Percentiles rank a stretch among this genome's conserved stretches.
These are phyloP conservation scores for Tilletia caries DNA, from an alignment of 1,284 basidiomycete species.

Conservation along the genomic window DNA sequence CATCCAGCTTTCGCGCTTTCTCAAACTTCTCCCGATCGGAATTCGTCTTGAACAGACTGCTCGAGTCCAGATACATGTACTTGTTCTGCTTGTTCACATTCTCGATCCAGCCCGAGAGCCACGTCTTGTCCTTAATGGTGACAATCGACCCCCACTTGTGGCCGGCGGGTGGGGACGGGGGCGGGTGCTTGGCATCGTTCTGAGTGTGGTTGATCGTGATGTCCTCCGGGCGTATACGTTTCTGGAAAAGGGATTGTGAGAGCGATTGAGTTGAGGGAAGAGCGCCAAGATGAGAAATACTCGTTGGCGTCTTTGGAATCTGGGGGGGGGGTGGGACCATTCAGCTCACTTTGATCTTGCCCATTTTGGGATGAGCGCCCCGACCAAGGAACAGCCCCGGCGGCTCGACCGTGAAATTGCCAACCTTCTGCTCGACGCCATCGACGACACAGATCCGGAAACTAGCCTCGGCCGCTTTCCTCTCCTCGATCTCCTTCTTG, in stretches of 20 bases:
- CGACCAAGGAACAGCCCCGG: constrained; percentile 95
- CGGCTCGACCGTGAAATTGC: constrained; percentile 97
- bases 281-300: background rate
- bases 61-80: constrained; percentile 52
- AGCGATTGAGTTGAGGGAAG: background rate
- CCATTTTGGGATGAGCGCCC: constrained; percentile 97
- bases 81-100: constrained; percentile 51
- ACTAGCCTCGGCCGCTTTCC: constrained; percentile 79
- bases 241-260: constrained; percentile 2
- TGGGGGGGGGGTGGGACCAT: too few species aligned
- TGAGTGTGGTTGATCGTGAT: constrained; percentile 54
- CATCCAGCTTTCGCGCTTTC: constrained; percentile 49
- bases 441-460: constrained; percentile 84
- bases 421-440: constrained; percentile 93
- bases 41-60: constrained; percentile 51
- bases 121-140: constrained; percentile 50
- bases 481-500: constrained; percentile 69
- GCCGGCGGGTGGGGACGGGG: constrained; percentile 45
- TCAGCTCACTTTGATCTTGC: constrained; percentile 84
- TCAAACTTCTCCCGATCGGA: constrained; percentile 52
- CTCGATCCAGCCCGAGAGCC: constrained; percentile 52
- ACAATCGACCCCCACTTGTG: constrained; percentile 50
- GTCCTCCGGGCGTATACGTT: constrained; percentile 38
- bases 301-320: too few species aligned
- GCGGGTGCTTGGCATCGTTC: constrained; percentile 31